Evolutionary conservation across 257 asterid genomes (phyloP).

Genomic region (Solanum chilense): DNA sequence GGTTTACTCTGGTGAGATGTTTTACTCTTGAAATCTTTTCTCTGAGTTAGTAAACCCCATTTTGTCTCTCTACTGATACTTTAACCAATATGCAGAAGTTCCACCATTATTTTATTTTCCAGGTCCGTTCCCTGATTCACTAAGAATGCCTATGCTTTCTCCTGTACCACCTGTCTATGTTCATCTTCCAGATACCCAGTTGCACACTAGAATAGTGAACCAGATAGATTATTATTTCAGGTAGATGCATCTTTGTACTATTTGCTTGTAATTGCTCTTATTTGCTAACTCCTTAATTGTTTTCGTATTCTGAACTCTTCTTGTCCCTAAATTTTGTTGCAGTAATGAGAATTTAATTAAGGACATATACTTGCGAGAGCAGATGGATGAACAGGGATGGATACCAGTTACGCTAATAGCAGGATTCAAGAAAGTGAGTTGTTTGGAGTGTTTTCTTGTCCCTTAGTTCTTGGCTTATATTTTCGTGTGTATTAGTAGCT

Average conservation of each 20-base stretch:
- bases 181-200: conserved; percentile 40
- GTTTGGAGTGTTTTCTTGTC: not conserved
- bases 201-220: conserved; percentile 37
- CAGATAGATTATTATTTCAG: conserved; percentile 78
- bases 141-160: conserved; percentile 41
- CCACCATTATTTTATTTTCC: conserved; percentile 29
- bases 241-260: conserved; percentile 11
- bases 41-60: not conserved
- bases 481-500: not conserved
- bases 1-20: conserved; percentile 49
- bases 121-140: conserved; percentile 39
- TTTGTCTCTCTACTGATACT: conserved; percentile 2
- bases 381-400: conserved; percentile 84
- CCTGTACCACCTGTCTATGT: conserved; percentile 26
- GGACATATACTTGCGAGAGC: conserved; percentile 57
- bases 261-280: not conserved
- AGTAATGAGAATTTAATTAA: conserved; percentile 65
- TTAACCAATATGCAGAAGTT: conserved; percentile 34
- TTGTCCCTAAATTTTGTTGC: conserved; percentile 7
- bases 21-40: not conserved
- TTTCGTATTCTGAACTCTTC: not conserved
- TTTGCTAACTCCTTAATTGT: not conserved
- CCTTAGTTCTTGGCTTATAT: not conserved
- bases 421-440: conserved; percentile 56
- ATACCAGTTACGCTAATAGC: conserved; percentile 60